Evolutionary conservation across 2,329 filamentous ascomycete species (phyloP).

Genomic region (Aspergillus sp.): DNA sequence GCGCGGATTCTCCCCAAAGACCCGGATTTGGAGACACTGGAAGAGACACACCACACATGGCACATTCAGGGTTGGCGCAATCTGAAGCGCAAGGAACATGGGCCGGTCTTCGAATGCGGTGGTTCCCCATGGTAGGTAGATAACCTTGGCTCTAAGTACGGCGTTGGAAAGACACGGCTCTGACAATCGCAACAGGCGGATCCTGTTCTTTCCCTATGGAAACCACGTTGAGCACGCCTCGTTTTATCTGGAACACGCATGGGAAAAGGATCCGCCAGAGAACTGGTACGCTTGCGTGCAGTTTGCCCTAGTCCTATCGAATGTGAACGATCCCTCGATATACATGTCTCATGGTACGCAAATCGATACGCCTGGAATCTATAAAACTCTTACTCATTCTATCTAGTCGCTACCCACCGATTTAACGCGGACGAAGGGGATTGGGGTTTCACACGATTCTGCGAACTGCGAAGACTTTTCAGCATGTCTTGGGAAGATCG

Average conservation of each 20-base stretch:
- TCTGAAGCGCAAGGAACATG: conserved; percentile 75
- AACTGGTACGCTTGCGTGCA: conserved; percentile 97
- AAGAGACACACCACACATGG: conserved; percentile 78
- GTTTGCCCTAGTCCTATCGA: conserved; percentile 91
- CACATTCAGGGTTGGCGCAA: conserved; percentile 77
- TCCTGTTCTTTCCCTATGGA: conserved; percentile 90
- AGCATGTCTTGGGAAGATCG: conserved; percentile 68
- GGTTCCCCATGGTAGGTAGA: conserved; percentile 74
- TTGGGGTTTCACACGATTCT: conserved; percentile 97
- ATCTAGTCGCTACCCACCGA: conserved; percentile 73
- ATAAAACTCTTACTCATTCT: neutral
- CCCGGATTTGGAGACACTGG: conserved; percentile 74
- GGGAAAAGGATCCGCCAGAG: conserved; percentile 70
- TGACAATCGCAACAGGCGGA: conserved; percentile 59
- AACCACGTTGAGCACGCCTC: conserved; percentile 93
- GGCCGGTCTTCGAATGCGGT: conserved; percentile 79
- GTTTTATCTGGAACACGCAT: conserved; percentile 94
- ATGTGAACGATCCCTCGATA: conserved; percentile 84
- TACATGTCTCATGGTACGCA: conserved; percentile 64
- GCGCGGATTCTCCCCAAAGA: conserved; percentile 70
- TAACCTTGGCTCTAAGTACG: neutral
- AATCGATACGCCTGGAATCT: neutral
- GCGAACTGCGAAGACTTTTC: conserved; percentile 82
- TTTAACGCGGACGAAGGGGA: conserved; percentile 96
- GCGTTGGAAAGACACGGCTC: neutral